Percentiles rank a stretch among this genome's conserved stretches.
Evolutionary conservation across 345 rosid genomes (phyloP).

Genomic region (Eucalyptus paniculata): DNA sequence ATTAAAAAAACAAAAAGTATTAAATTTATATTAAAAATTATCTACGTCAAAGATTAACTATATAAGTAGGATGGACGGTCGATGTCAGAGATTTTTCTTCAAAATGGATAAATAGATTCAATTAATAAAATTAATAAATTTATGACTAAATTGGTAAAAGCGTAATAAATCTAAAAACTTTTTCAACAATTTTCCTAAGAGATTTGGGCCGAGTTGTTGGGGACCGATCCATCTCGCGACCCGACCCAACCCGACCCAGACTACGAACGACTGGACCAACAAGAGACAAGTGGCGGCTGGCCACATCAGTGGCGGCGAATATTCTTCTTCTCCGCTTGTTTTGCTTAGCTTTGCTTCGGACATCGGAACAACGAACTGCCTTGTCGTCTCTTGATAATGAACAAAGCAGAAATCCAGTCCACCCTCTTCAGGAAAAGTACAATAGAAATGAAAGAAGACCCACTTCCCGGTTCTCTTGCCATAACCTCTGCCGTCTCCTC

Average conservation of each 20-base stretch:
- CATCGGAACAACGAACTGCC: neutral
- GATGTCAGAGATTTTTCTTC: fast-evolving
- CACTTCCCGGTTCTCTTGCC: neutral
- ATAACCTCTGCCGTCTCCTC: neutral
- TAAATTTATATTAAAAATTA: no score
- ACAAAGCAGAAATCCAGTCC: neutral
- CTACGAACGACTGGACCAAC: neutral
- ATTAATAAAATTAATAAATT: no score
- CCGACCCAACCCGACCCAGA: neutral
- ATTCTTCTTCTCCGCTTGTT: neutral
- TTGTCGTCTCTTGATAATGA: neutral
- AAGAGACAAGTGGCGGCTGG: neutral
- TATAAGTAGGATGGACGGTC: fast-evolving
- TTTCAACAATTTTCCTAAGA: neutral
- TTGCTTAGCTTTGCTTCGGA: neutral
- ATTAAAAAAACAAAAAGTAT: fast-evolving
- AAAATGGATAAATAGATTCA: fast-evolving
- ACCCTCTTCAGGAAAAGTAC: neutral
- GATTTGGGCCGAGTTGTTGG: neutral
- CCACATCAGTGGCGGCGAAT: neutral
- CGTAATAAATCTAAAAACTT: no score
- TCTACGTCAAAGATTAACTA: fast-evolving
- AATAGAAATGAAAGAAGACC: neutral
- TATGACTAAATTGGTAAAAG: no score
- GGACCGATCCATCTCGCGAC: neutral